Conservation (phyloP, 768 basidiomycete genomes). For the Tricholoma bakamatsutake region DNA sequence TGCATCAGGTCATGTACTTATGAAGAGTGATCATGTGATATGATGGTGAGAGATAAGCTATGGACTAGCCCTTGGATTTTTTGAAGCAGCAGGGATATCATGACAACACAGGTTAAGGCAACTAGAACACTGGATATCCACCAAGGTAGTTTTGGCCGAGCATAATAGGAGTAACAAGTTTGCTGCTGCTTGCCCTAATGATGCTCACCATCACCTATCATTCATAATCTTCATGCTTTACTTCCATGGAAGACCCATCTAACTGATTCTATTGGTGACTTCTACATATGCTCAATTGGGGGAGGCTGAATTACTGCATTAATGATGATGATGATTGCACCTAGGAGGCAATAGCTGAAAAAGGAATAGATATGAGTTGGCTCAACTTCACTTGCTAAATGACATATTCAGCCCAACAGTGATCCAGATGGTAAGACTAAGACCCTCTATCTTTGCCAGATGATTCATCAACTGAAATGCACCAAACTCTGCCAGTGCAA, state of each 20-base stretch:
- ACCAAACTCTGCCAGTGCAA: constrained; percentile 41
- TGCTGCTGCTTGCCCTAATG: constrained; percentile 48
- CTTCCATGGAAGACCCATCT: constrained; percentile 3
- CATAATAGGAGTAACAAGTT: constrained; percentile 57
- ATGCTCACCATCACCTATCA: constrained; percentile 24
- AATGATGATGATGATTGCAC: constrained; percentile 66
- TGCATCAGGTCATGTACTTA: background rate
- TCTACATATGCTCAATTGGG: constrained; percentile 62
- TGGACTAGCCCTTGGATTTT: too few species aligned
- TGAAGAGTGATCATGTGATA: background rate
- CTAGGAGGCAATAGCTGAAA: constrained; percentile 31
- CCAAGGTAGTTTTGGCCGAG: constrained; percentile 37
- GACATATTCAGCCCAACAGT: constrained; percentile 42
- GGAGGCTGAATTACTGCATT: constrained; percentile 51
- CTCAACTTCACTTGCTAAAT: constrained; percentile 39
- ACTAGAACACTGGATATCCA: constrained; percentile 44
- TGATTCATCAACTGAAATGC: constrained; percentile 56
- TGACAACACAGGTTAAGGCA: constrained; percentile 13
- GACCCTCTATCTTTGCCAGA: constrained; percentile 43
- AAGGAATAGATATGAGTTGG: background rate
- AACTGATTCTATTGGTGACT: constrained; percentile 50
- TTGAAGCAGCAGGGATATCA: constrained; percentile 25
- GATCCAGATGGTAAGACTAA: constrained; percentile 40
- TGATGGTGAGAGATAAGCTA: too few species aligned
- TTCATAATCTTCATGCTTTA: background rate